phyloP scores from a whole-genome alignment of 2,329 filamentous ascomycete species.

The Penicillium capsulatum region DNA sequence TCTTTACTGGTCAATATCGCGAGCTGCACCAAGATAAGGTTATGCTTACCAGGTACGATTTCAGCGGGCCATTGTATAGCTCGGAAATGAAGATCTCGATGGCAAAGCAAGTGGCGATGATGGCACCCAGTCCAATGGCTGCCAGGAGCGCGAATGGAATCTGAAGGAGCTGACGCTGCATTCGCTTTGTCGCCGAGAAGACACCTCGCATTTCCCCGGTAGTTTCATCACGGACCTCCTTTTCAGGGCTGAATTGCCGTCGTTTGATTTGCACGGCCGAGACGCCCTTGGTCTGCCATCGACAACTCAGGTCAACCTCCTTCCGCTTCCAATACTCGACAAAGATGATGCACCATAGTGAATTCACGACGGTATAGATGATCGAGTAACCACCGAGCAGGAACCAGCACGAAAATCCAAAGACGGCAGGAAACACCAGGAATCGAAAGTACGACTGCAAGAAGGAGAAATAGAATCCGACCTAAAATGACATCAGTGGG shows the following conservation, averaged over 20 bases:
- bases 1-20: conserved; percentile 43
- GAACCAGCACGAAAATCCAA: conserved; percentile 76
- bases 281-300: conserved; percentile 86
- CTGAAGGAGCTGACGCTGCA: conserved; percentile 79
- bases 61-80: conserved; percentile 86
- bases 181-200: conserved; percentile 71
- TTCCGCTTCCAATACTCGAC: conserved; percentile 97
- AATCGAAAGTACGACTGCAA: conserved; percentile 91
- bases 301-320: conserved; percentile 78
- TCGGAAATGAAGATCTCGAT: conserved; percentile 97
- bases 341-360: conserved; percentile 82
- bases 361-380: conserved; percentile 74
- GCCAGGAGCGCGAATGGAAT: conserved; percentile 83
- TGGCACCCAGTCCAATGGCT: conserved; percentile 67
- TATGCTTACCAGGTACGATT: conserved; percentile 68
- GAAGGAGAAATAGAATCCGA: conserved; percentile 96
- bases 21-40: background rate
- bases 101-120: conserved; percentile 85
- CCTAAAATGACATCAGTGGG: conserved; percentile 40
- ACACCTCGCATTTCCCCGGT: conserved; percentile 75
- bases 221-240: conserved; percentile 70
- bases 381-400: conserved; percentile 79
- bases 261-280: conserved; percentile 75
- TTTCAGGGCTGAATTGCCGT: conserved; percentile 74
- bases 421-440: conserved; percentile 72